A percentile compares a stretch with the other conserved stretches of the same genome.
These are phyloP conservation scores for Aureobasidium sp. DNA, from an alignment of 2,329 filamentous ascomycete genomes.

Conservation along the genomic window DNA sequence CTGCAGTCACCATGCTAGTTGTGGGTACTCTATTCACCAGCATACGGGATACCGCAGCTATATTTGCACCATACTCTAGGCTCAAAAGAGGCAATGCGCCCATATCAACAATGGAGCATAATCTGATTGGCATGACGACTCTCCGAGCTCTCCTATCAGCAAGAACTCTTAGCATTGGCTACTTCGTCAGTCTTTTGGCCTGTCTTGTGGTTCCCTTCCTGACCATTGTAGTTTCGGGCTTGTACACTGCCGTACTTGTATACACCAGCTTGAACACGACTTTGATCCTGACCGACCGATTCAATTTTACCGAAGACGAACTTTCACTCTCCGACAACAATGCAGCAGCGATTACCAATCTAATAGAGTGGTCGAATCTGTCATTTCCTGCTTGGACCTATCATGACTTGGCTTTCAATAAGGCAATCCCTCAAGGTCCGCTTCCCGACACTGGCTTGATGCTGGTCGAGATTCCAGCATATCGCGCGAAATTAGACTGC, in stretches of 20 bases:
- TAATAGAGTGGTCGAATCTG: neutral
- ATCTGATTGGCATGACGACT: too few species aligned
- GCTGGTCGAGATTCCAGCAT: neutral
- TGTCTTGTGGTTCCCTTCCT: neutral
- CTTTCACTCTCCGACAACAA: neutral
- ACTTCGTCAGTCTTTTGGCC: neutral
- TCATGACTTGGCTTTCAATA: neutral
- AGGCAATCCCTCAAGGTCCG: neutral
- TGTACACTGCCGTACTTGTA: neutral
- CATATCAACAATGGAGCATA: too few species aligned
- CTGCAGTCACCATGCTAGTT: too few species aligned
- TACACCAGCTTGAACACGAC: neutral
- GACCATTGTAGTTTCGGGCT: neutral
- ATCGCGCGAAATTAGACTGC: neutral
- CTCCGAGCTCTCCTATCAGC: neutral
- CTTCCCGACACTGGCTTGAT: neutral
- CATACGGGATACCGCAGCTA: too few species aligned
- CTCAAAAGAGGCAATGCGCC: too few species aligned
- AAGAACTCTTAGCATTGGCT: neutral
- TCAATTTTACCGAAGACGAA: neutral
- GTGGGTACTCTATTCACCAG: too few species aligned
- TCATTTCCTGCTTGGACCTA: neutral
- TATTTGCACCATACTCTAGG: too few species aligned
- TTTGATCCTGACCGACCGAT: neutral
- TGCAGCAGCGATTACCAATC: neutral